These are phyloP conservation scores for Byssochlamys sp. DNA, from an alignment of 2,329 filamentous ascomycete species.

Conservation along the genomic window DNA sequence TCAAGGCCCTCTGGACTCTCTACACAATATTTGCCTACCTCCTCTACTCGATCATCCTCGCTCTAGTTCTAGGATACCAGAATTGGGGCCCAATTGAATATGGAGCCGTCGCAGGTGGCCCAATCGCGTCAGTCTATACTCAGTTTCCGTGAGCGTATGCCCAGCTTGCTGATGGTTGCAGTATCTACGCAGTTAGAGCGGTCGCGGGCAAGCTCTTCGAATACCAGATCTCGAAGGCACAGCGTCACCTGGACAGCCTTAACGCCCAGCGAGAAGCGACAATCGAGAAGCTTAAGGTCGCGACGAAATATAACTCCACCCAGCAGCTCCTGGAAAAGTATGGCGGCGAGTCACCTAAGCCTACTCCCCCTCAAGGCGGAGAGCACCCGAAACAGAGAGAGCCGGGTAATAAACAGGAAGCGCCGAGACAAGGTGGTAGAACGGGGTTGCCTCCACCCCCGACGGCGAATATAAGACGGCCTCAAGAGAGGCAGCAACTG, in stretches of 20 bases:
- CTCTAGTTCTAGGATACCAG: slow-evolving; percentile 73
- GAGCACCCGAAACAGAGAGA: slow-evolving; percentile 5
- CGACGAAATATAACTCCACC: slow-evolving; percentile 92
- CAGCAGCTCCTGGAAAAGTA: slow-evolving; percentile 91
- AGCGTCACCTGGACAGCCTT: slow-evolving; percentile 60
- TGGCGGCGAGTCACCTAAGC: slow-evolving; percentile 53
- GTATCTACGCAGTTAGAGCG: slow-evolving; percentile 69
- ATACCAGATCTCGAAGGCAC: slow-evolving; percentile 64
- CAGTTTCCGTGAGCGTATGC: not conserved
- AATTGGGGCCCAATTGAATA: slow-evolving; percentile 71
- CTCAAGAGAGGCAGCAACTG: slow-evolving; percentile 7
- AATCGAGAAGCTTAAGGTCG: slow-evolving; percentile 87
- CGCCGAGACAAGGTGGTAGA: slow-evolving; percentile 11
- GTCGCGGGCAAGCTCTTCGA: slow-evolving; percentile 63
- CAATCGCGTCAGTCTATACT: slow-evolving; percentile 54
- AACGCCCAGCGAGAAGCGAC: slow-evolving; percentile 73
- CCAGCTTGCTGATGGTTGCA: slow-evolving; percentile 30
- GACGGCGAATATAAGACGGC: slow-evolving; percentile 52
- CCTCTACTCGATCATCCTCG: slow-evolving; percentile 69
- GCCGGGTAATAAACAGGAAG: not conserved
- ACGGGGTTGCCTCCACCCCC: slow-evolving; percentile 52
- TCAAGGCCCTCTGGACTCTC: slow-evolving; percentile 77
- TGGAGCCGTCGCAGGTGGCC: slow-evolving; percentile 65
- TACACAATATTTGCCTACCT: slow-evolving; percentile 88
- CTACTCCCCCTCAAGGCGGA: slow-evolving; percentile 15